phyloP scores from a whole-genome alignment of 169 alveolate genomes.

The Plasmodium vivax region DNA sequence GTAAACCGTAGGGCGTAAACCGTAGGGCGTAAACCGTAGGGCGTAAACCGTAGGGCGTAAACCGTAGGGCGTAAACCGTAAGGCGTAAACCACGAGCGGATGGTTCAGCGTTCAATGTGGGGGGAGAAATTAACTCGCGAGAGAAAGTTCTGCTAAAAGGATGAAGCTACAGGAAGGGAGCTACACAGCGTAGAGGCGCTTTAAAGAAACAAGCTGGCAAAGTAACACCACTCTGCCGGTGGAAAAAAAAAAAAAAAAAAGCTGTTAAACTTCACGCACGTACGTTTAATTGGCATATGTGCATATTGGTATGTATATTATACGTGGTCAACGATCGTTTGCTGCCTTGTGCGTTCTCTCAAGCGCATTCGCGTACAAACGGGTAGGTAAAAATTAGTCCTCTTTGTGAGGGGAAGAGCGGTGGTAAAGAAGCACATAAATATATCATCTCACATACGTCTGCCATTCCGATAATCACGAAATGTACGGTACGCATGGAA shows the following conservation, averaged over 20 bases:
- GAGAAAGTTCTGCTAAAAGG: background rate
- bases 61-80: background rate
- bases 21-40: background rate
- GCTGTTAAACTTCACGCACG: background rate
- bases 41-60: background rate
- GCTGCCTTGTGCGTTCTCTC: background rate
- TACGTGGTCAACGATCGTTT: background rate
- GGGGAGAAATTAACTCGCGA: background rate
- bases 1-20: background rate
- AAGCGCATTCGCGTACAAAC: background rate
- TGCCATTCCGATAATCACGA: background rate
- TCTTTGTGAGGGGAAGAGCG: background rate
- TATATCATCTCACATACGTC: background rate
- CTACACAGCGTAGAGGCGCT: background rate
- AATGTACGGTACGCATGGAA: background rate
- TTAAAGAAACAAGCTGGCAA: background rate
- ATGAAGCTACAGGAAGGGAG: background rate
- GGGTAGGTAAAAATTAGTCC: background rate
- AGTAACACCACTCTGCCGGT: background rate
- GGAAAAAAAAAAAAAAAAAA: background rate
- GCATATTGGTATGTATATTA: background rate
- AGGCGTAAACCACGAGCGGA: background rate
- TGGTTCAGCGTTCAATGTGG: background rate
- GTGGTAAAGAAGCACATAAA: background rate
- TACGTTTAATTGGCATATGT: background rate